A percentile compares a stretch with the other conserved stretches of the same genome.
Evolutionary conservation across 305 asterid species (phyloP).

Genomic region (Lippia alba): DNA sequence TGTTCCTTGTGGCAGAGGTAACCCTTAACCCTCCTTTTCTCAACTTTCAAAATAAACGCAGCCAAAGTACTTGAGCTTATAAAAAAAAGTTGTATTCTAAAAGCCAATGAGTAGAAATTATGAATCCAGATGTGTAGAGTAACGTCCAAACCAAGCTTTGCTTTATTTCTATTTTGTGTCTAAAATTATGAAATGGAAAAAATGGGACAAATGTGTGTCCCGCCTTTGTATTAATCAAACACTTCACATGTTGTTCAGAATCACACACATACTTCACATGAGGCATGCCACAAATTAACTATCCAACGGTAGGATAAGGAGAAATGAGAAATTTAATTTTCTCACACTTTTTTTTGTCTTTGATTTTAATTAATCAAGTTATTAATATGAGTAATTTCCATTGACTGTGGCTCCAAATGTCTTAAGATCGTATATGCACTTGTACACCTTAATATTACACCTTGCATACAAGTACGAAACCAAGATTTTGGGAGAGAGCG

Average conservation of each 20-base stretch:
- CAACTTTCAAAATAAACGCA: no score
- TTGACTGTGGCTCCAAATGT: no score
- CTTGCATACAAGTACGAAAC: no score
- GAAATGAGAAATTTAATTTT: not conserved
- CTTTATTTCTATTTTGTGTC: conserved; percentile 9
- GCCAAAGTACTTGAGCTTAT: no score
- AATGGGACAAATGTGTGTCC: not conserved
- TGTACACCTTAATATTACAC: no score
- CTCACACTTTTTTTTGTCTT: conserved; percentile 2
- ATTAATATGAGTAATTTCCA: not conserved
- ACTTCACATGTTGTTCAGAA: conserved; percentile 34
- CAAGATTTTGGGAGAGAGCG: no score
- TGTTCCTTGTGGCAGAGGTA: no score
- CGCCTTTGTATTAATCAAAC: conserved; percentile 22
- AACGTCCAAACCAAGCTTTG: conserved; percentile 41
- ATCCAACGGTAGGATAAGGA: not conserved
- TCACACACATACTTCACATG: conserved; percentile 27
- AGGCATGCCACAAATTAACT: conserved; percentile 10
- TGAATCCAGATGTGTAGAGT: conserved; percentile 30
- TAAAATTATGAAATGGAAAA: not conserved
- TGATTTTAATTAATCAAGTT: not conserved
- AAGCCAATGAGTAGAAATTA: conserved; percentile 30
- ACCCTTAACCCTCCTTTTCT: no score
- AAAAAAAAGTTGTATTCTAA: not conserved
- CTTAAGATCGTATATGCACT: no score